Conservation (phyloP, 306 rosid species). For the Carpinus viminea region DNA sequence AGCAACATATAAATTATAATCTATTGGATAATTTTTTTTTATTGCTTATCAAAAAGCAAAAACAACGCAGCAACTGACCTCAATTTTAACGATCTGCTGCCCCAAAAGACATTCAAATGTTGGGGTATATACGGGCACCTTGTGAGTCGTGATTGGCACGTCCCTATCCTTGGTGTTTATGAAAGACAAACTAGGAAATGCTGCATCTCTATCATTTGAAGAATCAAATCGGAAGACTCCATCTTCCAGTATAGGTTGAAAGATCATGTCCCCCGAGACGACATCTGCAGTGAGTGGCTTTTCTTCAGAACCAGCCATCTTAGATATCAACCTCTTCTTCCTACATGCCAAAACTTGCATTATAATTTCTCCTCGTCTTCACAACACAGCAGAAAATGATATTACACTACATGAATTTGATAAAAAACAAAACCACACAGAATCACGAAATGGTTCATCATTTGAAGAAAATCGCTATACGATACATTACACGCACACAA, state of each 20-base stretch:
- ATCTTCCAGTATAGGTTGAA: constrained; percentile 68
- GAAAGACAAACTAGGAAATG: constrained; percentile 78
- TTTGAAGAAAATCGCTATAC: too few species aligned
- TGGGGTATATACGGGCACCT: constrained; percentile 59
- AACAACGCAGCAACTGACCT: constrained; percentile 50
- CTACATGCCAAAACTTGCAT: constrained; percentile 40
- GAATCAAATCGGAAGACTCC: constrained; percentile 90
- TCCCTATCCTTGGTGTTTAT: constrained; percentile 59
- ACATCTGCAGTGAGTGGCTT: constrained; percentile 35
- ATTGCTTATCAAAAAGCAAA: background rate
- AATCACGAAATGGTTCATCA: background rate
- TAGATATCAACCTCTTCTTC: constrained; percentile 40
- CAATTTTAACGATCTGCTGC: constrained; percentile 70
- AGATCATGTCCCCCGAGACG: constrained; percentile 66
- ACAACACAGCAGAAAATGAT: background rate
- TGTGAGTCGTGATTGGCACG: constrained; percentile 44
- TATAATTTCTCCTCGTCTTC: background rate
- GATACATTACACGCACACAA: too few species aligned
- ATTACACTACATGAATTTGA: background rate
- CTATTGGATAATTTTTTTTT: background rate
- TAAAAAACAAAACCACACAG: background rate
- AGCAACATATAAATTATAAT: background rate
- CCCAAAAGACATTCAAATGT: constrained; percentile 51
- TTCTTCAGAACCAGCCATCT: constrained; percentile 52
- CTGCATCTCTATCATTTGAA: constrained; percentile 60